A percentile compares a stretch with the other conserved stretches of the same genome.
These are phyloP conservation scores for Immersiella caudata DNA, from an alignment of 495 filamentous ascomycete genomes.

Conservation along the genomic window DNA sequence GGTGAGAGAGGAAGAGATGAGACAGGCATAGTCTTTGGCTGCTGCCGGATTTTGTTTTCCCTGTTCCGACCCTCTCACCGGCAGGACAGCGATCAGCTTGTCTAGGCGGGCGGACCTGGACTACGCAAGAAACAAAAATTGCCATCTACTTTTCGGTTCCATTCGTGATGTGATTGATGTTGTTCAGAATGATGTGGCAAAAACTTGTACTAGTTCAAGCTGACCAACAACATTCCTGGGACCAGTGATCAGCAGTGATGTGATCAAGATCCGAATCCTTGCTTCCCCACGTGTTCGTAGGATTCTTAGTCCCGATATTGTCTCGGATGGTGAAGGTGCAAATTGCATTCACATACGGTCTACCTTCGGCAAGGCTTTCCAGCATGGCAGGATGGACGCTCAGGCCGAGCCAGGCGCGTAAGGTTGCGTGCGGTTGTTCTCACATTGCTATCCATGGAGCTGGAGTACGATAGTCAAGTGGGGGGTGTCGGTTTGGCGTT, in stretches of 20 bases:
- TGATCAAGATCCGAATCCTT: neutral
- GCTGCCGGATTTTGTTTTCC: slow-evolving; percentile 1
- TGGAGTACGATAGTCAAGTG: too few relatives aligned
- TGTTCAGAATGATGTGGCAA: too few relatives aligned
- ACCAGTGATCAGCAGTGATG: neutral
- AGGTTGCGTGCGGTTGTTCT: too few relatives aligned
- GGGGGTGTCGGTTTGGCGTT: too few relatives aligned
- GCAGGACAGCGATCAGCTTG: neutral
- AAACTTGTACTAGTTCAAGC: neutral
- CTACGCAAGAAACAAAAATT: neutral
- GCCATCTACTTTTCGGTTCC: neutral
- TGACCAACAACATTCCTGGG: neutral
- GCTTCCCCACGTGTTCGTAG: neutral
- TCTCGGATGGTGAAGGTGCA: neutral
- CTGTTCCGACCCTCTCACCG: neutral
- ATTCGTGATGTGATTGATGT: neutral
- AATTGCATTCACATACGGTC: neutral
- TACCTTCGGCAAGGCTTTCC: neutral
- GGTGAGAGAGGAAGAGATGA: neutral
- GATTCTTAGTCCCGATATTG: neutral
- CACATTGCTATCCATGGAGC: too few relatives aligned
- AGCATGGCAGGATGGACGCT: neutral
- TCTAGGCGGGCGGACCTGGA: neutral
- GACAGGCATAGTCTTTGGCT: neutral
- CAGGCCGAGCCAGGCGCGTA: too few relatives aligned